Percentiles rank a stretch among this genome's conserved stretches.
These are phyloP conservation scores for Brasenia schreberi DNA, from an alignment of 164 flowering plant genomes.

Conservation along the genomic window DNA sequence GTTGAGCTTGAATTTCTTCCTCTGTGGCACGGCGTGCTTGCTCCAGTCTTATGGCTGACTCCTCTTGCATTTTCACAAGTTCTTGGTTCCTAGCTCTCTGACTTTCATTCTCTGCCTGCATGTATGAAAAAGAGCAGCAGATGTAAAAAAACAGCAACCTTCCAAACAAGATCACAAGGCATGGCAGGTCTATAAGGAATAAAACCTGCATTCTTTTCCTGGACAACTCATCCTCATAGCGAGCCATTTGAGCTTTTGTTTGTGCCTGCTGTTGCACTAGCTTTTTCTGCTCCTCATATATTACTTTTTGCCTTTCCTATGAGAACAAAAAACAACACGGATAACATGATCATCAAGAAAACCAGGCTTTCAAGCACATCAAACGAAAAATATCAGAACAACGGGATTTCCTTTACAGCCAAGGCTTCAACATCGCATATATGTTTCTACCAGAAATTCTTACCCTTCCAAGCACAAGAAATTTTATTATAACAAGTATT, in stretches of 20 bases:
- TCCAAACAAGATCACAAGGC: neutral
- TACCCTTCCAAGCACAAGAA: too few species aligned
- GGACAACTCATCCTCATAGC: constrained; percentile 83
- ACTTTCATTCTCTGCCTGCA: constrained; percentile 75
- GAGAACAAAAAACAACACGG: neutral
- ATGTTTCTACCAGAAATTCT: too few species aligned
- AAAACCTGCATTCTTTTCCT: constrained; percentile 87
- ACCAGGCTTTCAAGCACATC: too few species aligned
- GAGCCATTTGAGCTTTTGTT: constrained; percentile 74
- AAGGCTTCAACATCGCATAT: too few species aligned
- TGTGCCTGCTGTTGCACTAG: constrained; percentile 73
- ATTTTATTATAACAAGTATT: too few species aligned
- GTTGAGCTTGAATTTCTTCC: constrained; percentile 84
- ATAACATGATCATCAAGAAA: too few species aligned
- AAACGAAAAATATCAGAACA: too few species aligned
- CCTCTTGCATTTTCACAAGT: constrained; percentile 90
- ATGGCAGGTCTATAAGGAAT: neutral
- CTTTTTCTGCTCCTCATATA: constrained; percentile 74
- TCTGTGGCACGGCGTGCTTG: constrained; percentile 76
- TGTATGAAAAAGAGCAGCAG: neutral
- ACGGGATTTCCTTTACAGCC: too few species aligned
- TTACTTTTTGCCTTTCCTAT: constrained; percentile 72
- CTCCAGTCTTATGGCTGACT: constrained; percentile 69
- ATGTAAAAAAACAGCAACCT: neutral
- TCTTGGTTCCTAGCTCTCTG: constrained; percentile 80